Evolutionary conservation across 148 eudicot genomes (phyloP).

Genomic region (Talinum fruticosum): DNA sequence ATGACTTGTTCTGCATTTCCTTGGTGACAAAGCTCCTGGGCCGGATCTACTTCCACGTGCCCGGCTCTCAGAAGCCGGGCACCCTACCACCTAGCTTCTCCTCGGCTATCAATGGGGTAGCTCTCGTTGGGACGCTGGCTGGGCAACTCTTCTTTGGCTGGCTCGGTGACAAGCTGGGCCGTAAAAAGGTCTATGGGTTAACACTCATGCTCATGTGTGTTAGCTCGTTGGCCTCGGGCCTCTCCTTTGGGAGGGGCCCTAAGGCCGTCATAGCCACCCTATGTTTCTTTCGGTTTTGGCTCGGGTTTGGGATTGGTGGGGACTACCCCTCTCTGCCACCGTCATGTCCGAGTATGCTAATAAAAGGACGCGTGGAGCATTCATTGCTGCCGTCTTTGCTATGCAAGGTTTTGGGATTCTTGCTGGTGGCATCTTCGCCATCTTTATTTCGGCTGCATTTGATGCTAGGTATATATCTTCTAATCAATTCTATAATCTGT

Average conservation of each 20-base stretch:
- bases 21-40: slow-evolving; percentile 57
- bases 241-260: slow-evolving; percentile 44
- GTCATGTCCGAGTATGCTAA: slow-evolving; percentile 70
- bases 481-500: neutral
- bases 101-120: slow-evolving; percentile 56
- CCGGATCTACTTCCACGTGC: slow-evolving; percentile 49
- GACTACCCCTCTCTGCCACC: slow-evolving; percentile 65
- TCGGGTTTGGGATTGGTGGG: slow-evolving; percentile 61
- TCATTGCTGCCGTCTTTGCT: slow-evolving; percentile 61
- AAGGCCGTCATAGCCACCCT: slow-evolving; percentile 47
- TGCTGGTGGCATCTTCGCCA: slow-evolving; percentile 53
- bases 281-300: slow-evolving; percentile 68
- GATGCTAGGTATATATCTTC: slow-evolving; percentile 27
- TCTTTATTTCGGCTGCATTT: slow-evolving; percentile 36
- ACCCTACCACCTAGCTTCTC: slow-evolving; percentile 47
- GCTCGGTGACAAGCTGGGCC: slow-evolving; percentile 69
- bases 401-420: slow-evolving; percentile 71
- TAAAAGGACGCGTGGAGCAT: slow-evolving; percentile 61
- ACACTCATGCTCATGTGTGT: slow-evolving; percentile 60
- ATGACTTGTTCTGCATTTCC: slow-evolving; percentile 67
- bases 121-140: slow-evolving; percentile 49
- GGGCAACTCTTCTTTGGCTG: slow-evolving; percentile 73
- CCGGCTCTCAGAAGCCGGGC: slow-evolving; percentile 42
- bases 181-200: slow-evolving; percentile 54
- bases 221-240: slow-evolving; percentile 50